These are phyloP conservation scores for Conticribra weissflogii DNA, from an alignment of 108 stramenopile genomes.

Conservation along the genomic window DNA sequence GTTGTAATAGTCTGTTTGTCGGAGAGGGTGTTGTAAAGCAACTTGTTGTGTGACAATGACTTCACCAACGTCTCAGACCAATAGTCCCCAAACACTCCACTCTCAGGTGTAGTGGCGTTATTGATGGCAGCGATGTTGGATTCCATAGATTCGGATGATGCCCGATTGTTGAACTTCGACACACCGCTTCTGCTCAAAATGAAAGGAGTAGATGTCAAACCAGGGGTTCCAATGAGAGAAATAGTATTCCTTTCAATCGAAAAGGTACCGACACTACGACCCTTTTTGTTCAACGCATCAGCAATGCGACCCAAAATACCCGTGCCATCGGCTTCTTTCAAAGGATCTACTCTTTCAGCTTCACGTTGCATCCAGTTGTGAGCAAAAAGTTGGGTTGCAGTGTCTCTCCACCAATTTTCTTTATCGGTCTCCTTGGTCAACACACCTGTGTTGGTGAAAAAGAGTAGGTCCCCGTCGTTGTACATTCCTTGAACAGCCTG, in stretches of 20 bases:
- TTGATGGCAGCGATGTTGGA: slow-evolving; percentile 39
- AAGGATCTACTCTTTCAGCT: slow-evolving; percentile 29
- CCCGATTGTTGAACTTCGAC: slow-evolving; percentile 29
- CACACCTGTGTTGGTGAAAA: slow-evolving; percentile 45
- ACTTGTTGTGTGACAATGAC: slow-evolving; percentile 43
- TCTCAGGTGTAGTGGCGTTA: slow-evolving; percentile 29
- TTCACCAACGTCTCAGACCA: slow-evolving; percentile 53
- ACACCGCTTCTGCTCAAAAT: slow-evolving; percentile 34
- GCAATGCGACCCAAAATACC: slow-evolving; percentile 43
- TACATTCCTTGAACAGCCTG: neutral
- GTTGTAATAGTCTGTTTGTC: slow-evolving; percentile 2
- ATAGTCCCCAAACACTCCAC: slow-evolving; percentile 55
- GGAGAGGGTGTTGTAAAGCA: slow-evolving; percentile 24
- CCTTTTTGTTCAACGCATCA: slow-evolving; percentile 30
- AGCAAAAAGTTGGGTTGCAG: slow-evolving; percentile 28
- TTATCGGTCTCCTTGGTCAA: slow-evolving; percentile 26
- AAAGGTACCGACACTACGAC: slow-evolving; percentile 38
- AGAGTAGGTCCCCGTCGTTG: slow-evolving; percentile 12
- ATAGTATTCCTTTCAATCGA: slow-evolving; percentile 34
- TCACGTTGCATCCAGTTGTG: slow-evolving; percentile 44
- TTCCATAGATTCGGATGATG: slow-evolving; percentile 33
- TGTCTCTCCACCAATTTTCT: slow-evolving; percentile 12
- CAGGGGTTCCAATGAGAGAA: slow-evolving; percentile 34
- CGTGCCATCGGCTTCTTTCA: slow-evolving; percentile 20
- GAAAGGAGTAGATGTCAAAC: slow-evolving; percentile 21